Conservation (phyloP, 2,329 filamentous ascomycete species). For the Ilyonectria mors-panacis region DNA sequence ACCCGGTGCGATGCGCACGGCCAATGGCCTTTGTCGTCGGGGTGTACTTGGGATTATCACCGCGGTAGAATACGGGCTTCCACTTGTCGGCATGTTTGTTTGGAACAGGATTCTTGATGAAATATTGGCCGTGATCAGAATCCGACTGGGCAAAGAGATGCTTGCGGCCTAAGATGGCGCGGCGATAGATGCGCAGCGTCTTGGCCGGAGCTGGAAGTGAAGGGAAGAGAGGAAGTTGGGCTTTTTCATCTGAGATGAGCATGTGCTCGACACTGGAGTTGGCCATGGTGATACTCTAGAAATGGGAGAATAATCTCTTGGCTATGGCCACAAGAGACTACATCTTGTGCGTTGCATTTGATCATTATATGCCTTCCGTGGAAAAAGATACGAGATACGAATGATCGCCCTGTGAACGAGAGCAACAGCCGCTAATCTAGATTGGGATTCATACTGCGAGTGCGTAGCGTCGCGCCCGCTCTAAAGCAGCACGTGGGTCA, state of each 20-base stretch:
- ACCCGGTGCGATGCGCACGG: constrained; percentile 18
- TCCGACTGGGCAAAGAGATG: constrained; percentile 29
- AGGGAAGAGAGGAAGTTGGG: neutral
- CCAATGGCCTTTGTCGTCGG: constrained; percentile 21
- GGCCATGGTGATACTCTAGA: neutral
- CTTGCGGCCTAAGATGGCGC: constrained; percentile 29
- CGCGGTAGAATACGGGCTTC: constrained; percentile 35
- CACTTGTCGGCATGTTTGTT: constrained; percentile 34
- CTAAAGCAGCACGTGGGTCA: neutral
- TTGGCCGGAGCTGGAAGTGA: constrained; percentile 7
- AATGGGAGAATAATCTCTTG: neutral
- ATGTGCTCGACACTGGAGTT: neutral
- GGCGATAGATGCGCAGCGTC: constrained; percentile 29
- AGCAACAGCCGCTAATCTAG: neutral
- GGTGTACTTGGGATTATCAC: constrained; percentile 40
- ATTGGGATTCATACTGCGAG: constrained; percentile 5
- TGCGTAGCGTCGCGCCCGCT: neutral
- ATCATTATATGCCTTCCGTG: neutral
- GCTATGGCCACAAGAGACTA: neutral
- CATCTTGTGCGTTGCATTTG: neutral
- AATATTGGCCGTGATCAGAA: constrained; percentile 25
- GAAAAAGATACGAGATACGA: neutral
- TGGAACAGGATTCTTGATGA: constrained; percentile 36
- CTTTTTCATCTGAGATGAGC: neutral
- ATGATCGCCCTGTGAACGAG: neutral